Evolutionary conservation across 495 filamentous ascomycete genomes (phyloP).

Genomic region (Thozetella sp.): DNA sequence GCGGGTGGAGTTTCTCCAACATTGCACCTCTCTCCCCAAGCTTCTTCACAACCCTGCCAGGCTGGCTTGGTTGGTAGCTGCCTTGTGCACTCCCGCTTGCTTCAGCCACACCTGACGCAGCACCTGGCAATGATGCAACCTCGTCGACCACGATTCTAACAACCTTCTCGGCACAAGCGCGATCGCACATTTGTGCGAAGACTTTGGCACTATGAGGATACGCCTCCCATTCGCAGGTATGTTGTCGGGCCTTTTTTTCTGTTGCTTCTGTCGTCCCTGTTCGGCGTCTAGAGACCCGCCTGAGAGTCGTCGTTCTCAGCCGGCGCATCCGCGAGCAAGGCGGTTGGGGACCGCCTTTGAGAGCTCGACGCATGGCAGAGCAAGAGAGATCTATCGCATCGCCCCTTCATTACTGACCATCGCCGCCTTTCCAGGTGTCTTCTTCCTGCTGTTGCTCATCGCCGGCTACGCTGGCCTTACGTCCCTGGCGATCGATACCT

Average conservation of each 20-base stretch:
- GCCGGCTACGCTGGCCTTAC: slow-evolving; percentile 79
- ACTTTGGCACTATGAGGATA: slow-evolving; percentile 62
- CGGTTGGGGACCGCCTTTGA: too few species aligned
- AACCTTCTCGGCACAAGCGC: neutral
- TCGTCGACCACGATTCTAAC: neutral
- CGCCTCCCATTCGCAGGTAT: slow-evolving; percentile 74
- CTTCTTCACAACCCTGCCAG: too few species aligned
- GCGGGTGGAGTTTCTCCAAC: too few species aligned
- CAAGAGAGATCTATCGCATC: too few species aligned
- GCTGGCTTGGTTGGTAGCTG: too few species aligned
- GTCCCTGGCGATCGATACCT: slow-evolving; percentile 51
- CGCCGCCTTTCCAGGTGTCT: slow-evolving; percentile 57
- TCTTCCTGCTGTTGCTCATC: slow-evolving; percentile 73
- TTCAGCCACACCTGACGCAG: neutral
- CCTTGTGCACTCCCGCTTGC: too few species aligned
- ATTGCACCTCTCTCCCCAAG: too few species aligned
- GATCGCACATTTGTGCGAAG: neutral
- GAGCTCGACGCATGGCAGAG: too few species aligned
- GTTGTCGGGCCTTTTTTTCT: slow-evolving; percentile 9
- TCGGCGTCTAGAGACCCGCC: too few species aligned
- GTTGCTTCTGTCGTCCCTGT: neutral
- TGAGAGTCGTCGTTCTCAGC: too few species aligned
- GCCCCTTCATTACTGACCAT: neutral
- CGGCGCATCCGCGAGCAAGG: too few species aligned
- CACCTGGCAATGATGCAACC: neutral